Conservation (phyloP, 345 rosid species). For the Eucalyptus sp. region DNA sequence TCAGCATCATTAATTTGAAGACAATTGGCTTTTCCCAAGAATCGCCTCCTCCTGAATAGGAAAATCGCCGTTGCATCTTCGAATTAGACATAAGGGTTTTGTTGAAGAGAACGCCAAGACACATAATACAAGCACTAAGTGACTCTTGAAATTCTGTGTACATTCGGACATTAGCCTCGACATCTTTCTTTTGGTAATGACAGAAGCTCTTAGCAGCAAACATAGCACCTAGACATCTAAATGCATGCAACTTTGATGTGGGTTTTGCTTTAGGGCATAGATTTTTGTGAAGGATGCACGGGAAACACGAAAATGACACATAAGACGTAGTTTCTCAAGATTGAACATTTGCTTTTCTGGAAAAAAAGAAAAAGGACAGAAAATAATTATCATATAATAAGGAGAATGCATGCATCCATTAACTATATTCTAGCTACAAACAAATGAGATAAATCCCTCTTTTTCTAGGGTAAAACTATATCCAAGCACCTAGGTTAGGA, state of each 20-base stretch:
- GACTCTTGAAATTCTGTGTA: background rate
- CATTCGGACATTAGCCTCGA: background rate
- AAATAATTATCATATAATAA: background rate
- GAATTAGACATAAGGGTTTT: background rate
- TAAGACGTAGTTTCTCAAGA: background rate
- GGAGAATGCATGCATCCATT: background rate
- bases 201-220: background rate
- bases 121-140: background rate
- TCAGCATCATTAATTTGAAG: background rate
- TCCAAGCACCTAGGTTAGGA: background rate
- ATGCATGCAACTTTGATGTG: background rate
- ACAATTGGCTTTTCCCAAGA: background rate
- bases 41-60: background rate
- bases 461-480: background rate
- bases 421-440: background rate
- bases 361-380: background rate
- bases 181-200: background rate
- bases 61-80: background rate
- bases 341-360: background rate
- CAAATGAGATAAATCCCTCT: background rate
- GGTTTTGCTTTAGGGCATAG: background rate
- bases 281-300: background rate
- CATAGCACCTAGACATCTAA: background rate
- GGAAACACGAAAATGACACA: background rate
- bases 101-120: background rate